Conservation (phyloP, 1,139 yeast genomes). For the Torulaspora pretoriensis region DNA sequence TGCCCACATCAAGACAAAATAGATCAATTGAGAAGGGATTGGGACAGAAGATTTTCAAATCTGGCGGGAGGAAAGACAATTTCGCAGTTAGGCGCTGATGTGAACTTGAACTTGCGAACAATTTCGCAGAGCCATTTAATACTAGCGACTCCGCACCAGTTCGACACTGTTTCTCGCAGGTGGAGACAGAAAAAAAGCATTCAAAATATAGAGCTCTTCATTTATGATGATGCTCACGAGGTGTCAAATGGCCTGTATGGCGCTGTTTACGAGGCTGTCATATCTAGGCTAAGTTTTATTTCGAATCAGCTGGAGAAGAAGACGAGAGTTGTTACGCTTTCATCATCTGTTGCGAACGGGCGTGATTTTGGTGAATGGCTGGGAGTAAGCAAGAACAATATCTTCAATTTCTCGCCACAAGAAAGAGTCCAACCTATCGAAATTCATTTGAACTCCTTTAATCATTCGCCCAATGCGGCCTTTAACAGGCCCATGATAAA, state of each 20-base stretch:
- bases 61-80: slow-evolving; percentile 50
- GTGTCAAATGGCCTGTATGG: slow-evolving; percentile 59
- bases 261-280: slow-evolving; percentile 58
- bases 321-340: slow-evolving; percentile 61
- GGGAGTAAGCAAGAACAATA: slow-evolving; percentile 54
- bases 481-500: slow-evolving; percentile 49
- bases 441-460: slow-evolving; percentile 54
- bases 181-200: slow-evolving; percentile 78
- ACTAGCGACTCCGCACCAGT: slow-evolving; percentile 76
- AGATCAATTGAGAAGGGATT: slow-evolving; percentile 43
- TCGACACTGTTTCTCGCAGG: slow-evolving; percentile 66
- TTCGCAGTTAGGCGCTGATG: slow-evolving; percentile 60
- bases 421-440: slow-evolving; percentile 55
- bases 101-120: slow-evolving; percentile 49
- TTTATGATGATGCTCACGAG: slow-evolving; percentile 73
- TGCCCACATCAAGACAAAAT: slow-evolving; percentile 56
- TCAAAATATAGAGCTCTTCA: slow-evolving; percentile 60
- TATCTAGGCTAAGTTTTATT: slow-evolving; percentile 70
- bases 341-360: slow-evolving; percentile 68
- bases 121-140: slow-evolving; percentile 60
- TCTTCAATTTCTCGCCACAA: slow-evolving; percentile 66
- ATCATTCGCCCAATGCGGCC: slow-evolving; percentile 47
- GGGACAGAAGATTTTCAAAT: slow-evolving; percentile 49
- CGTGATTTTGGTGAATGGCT: slow-evolving; percentile 84
- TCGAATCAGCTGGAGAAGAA: slow-evolving; percentile 53